phyloP scores from a whole-genome alignment of 208 protist genomes.

The Blastocrithidia nonstop region DNA sequence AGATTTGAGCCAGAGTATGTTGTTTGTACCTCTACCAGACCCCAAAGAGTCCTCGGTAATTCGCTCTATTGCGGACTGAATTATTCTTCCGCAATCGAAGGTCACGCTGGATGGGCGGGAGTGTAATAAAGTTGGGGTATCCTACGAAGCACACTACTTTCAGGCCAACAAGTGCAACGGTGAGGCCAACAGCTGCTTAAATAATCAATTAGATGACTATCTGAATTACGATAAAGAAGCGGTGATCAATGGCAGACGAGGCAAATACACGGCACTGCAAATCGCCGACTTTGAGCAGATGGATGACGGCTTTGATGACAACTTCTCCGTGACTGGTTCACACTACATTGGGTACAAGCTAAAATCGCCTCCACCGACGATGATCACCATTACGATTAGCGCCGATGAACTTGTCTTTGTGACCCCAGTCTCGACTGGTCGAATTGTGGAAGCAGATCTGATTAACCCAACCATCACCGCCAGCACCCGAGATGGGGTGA shows the following conservation, averaged over 20 bases:
- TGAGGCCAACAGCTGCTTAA: slow-evolving; percentile 50
- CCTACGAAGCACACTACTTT: slow-evolving; percentile 67
- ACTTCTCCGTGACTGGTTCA: slow-evolving; percentile 7
- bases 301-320: slow-evolving; percentile 22
- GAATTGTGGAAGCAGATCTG: slow-evolving; percentile 25
- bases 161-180: slow-evolving; percentile 57
- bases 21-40: slow-evolving; percentile 45
- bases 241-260: slow-evolving; percentile 17
- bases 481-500: slow-evolving; percentile 28
- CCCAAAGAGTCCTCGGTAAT: slow-evolving; percentile 16
- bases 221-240: slow-evolving; percentile 23
- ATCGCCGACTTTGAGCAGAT: too few relatives aligned
- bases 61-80: slow-evolving; percentile 49
- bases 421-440: slow-evolving; percentile 35
- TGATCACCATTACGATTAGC: slow-evolving; percentile 50
- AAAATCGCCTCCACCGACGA: slow-evolving; percentile 16
- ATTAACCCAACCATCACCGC: slow-evolving; percentile 12
- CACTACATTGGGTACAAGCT: slow-evolving; percentile 45
- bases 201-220: slow-evolving; percentile 67
- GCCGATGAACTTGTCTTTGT: slow-evolving; percentile 70
- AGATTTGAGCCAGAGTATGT: slow-evolving; percentile 42
- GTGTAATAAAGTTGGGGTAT: slow-evolving; percentile 84
- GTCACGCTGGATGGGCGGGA: slow-evolving; percentile 56
- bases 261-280: slow-evolving; percentile 43
- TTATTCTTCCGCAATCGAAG: slow-evolving; percentile 38